Conservation (phyloP, 495 filamentous ascomycete genomes). For the Trichoderma erinaceum region DNA sequence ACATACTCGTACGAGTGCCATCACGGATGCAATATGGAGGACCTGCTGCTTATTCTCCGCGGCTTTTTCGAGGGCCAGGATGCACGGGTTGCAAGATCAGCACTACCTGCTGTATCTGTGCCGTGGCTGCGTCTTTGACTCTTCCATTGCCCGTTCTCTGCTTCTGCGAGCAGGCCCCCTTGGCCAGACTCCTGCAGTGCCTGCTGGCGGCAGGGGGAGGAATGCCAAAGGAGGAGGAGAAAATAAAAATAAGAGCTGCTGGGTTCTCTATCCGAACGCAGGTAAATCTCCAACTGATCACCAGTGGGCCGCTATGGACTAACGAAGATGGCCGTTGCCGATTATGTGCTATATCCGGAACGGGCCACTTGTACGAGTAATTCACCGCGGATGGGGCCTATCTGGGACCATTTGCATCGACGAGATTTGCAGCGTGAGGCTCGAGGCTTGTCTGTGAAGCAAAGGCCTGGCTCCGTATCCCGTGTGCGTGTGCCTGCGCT, state of each 20-base stretch:
- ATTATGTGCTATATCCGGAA: too few relatives aligned
- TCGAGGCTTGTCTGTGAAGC: too few relatives aligned
- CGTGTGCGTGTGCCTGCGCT: too few relatives aligned
- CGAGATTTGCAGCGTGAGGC: too few relatives aligned
- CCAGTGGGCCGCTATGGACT: background rate
- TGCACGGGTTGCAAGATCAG: constrained; percentile 1
- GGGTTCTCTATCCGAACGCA: background rate
- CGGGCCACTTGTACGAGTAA: too few relatives aligned
- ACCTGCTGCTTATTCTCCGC: background rate
- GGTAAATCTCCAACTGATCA: background rate
- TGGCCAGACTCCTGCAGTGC: background rate
- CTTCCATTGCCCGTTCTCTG: background rate
- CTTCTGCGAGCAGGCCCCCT: background rate
- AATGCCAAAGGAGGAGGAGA: too few relatives aligned
- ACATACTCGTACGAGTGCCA: background rate
- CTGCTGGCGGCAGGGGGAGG: background rate
- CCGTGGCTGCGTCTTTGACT: background rate
- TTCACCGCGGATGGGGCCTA: too few relatives aligned
- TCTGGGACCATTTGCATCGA: too few relatives aligned
- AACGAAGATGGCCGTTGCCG: background rate
- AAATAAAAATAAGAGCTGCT: background rate
- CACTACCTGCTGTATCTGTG: background rate
- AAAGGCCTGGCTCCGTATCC: too few relatives aligned
- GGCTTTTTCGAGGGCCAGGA: background rate
- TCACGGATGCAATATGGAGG: background rate